phyloP scores from a whole-genome alignment of 129 eudicot genomes.

The Arctium lappa region DNA sequence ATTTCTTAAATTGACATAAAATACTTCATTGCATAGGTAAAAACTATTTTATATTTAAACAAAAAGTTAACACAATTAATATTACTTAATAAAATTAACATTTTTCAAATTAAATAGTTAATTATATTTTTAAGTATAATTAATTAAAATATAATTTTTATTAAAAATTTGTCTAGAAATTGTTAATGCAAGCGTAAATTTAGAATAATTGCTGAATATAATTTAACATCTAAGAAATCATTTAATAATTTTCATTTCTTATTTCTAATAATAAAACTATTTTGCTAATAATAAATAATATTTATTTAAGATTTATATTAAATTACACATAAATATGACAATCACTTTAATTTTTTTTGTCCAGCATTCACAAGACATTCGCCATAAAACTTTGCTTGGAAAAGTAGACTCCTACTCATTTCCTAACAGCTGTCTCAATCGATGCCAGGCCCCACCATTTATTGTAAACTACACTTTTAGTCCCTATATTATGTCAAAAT shows the following conservation, averaged over 20 bases:
- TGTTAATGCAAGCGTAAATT: no score
- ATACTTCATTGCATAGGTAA: neutral
- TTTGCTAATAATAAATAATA: neutral
- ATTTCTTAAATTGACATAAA: no score
- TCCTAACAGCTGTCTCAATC: constrained; percentile 32
- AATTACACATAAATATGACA: neutral
- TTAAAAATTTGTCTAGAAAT: no score
- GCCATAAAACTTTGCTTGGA: constrained; percentile 42
- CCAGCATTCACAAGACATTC: constrained; percentile 46
- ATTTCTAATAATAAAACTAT: neutral
- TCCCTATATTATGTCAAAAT: neutral
- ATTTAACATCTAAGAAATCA: no score
- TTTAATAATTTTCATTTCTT: neutral
- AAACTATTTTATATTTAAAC: no score
- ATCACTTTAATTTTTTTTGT: constrained; percentile 28
- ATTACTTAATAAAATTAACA: no score
- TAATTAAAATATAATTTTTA: no score
- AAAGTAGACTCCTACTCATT: constrained; percentile 53
- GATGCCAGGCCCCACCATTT: constrained; percentile 7
- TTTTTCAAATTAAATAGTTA: no score
- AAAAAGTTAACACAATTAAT: no score
- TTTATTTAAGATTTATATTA: neutral
- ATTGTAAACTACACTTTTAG: neutral
- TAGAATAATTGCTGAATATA: no score
- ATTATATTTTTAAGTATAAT: no score